Evolutionary conservation across 495 filamentous ascomycete genomes (phyloP), one percentile per base, ranked within the genome.

Genomic region (Penicillium canescens): DNA sequence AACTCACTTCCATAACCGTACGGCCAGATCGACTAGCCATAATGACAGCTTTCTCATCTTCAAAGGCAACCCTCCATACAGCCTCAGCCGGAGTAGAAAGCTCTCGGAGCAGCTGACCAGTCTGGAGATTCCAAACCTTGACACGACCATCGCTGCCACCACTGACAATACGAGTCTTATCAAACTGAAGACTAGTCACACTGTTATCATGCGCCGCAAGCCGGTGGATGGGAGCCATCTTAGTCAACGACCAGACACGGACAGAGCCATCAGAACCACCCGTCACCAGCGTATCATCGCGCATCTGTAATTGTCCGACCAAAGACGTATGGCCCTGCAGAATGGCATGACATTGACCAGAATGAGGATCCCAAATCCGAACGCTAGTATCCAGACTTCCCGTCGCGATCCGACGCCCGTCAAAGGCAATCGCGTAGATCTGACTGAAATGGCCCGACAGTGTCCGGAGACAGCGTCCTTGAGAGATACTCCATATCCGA

Each of bases 181-280:
- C 94, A 62, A 98, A 98, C 67, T 98, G 94, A 46, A 98, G 78
- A 65, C 91, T 96, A 0, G 95, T 98, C 24, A 98, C 94, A 55
- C 91, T 96, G 64, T 98, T 98, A 67, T 98, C 94, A 60, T 98
- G 94, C n/a, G 94, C 94, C 23, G 94, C 94, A 41, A 98, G 78
- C 16, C 94, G 84, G 68, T 98, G 94, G 40, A 98, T 95, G 1
- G 94, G 87, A 34, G 84, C 85, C 78, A 92, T 92, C 62, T 87
- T 87, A 51, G 89, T 84, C 35, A 98, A 77, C 16, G 91, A 96
- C 94, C 94, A 98, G 11, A 98, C 90, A 49, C 94, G 83, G 24
- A 98, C 93, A 3, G 90, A 94, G 13, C 94, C 94, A 71, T 98
- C 94, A 10, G 90, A 96, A 41, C 94, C 94, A 52, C 94, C 94